phyloP scores from a whole-genome alignment of 169 alveolate species.

The Amoebophrya sp. region DNA sequence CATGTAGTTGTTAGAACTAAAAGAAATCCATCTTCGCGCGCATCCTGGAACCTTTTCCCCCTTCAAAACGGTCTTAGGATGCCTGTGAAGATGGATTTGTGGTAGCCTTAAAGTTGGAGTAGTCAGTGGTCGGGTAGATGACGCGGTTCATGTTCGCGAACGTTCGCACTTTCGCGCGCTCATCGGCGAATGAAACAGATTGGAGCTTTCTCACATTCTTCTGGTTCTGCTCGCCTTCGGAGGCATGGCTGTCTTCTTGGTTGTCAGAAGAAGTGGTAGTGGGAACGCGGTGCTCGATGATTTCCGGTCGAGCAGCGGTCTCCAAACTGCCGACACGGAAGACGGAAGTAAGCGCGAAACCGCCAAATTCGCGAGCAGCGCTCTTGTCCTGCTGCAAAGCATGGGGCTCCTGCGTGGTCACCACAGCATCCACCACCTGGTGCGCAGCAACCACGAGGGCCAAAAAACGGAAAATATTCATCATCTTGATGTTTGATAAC shows the following conservation, averaged over 20 bases:
- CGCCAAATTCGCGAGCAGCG: neutral
- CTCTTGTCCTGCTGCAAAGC: neutral
- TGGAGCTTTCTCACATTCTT: neutral
- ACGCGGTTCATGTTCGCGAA: neutral
- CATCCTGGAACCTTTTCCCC: too few species aligned
- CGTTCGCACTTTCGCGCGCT: neutral
- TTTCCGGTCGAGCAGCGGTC: neutral
- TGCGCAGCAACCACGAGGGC: too few species aligned
- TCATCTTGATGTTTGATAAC: too few species aligned
- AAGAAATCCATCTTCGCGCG: too few species aligned
- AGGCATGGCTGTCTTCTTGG: too few species aligned
- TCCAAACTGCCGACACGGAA: neutral
- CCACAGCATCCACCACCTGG: too few species aligned
- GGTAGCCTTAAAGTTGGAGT: too few species aligned
- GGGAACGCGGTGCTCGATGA: neutral
- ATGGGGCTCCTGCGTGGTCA: neutral
- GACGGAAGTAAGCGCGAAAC: neutral
- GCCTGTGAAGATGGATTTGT: too few species aligned
- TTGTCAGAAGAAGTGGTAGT: too few species aligned
- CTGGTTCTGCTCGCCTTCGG: neutral
- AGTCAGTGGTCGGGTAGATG: neutral
- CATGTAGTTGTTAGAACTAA: too few species aligned
- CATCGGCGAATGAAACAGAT: neutral
- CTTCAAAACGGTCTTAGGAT: too few species aligned
- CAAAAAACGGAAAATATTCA: too few species aligned